phyloP scores from a whole-genome alignment of 306 rosid genomes.

The Sechiopsis laciniata region DNA sequence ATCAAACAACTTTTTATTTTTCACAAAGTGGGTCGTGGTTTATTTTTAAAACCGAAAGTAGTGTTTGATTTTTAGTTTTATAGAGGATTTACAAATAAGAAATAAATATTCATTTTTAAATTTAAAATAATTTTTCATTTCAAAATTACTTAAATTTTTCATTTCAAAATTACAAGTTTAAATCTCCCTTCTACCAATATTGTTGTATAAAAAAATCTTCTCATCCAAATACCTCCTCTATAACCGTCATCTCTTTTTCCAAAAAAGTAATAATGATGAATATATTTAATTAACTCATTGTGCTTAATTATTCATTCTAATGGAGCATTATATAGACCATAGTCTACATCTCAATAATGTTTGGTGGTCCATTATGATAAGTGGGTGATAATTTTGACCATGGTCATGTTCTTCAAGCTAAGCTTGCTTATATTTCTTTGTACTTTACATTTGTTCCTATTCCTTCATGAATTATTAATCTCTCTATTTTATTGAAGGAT shows the following conservation, averaged over 20 bases:
- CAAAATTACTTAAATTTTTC: too few relatives aligned
- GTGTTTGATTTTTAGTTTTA: too few relatives aligned
- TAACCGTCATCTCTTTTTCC: background rate
- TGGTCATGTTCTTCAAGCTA: background rate
- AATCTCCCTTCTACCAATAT: too few relatives aligned
- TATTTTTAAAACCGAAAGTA: too few relatives aligned
- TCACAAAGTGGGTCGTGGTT: too few relatives aligned
- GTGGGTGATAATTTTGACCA: slow-evolving; percentile 16
- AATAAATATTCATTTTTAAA: too few relatives aligned
- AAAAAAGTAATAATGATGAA: background rate
- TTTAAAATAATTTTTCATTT: too few relatives aligned
- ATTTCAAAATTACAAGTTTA: too few relatives aligned
- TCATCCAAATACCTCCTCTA: background rate
- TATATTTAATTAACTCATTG: background rate
- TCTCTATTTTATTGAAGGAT: background rate
- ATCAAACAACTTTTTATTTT: too few relatives aligned
- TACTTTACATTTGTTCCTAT: background rate
- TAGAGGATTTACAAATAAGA: too few relatives aligned
- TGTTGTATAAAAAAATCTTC: too few relatives aligned
- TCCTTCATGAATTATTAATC: slow-evolving; percentile 4
- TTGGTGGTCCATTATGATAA: slow-evolving; percentile 12
- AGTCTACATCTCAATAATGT: slow-evolving; percentile 17
- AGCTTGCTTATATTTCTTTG: slow-evolving; percentile 7
- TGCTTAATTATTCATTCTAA: slow-evolving; percentile 14
- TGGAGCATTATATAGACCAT: slow-evolving; percentile 3